Percentiles rank a stretch among this genome's conserved stretches.
phyloP scores from a whole-genome alignment of 371 early-diverging fungal genomes.

The Mucor ambiguus region DNA sequence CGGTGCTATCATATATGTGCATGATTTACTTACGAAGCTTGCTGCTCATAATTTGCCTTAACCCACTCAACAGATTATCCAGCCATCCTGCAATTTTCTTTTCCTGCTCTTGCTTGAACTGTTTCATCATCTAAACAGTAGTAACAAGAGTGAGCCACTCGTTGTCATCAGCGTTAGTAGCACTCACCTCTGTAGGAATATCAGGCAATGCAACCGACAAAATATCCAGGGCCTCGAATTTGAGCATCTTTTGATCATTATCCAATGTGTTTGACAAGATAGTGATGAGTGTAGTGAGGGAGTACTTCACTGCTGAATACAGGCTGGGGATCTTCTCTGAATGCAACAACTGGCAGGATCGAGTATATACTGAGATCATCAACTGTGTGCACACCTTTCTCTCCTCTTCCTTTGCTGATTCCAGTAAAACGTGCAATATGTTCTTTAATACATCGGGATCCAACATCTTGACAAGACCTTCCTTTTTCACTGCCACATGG shows the following conservation, averaged over 20 bases:
- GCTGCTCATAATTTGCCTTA: constrained; percentile 40
- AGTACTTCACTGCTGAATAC: constrained; percentile 35
- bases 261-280: constrained; percentile 31
- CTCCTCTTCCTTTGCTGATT: constrained; percentile 22
- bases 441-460: constrained; percentile 46
- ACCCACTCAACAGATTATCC: constrained; percentile 25
- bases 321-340: constrained; percentile 33
- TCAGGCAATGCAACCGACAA: constrained; percentile 31
- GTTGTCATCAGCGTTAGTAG: not conserved
- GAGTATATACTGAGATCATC: constrained; percentile 20
- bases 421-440: constrained; percentile 25
- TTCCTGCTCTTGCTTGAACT: constrained; percentile 32
- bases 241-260: constrained; percentile 33
- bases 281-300: constrained; percentile 32
- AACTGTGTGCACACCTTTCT: constrained; percentile 28
- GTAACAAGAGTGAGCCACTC: not conserved
- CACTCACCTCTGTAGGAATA: constrained; percentile 31
- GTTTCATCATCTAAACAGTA: constrained; percentile 23
- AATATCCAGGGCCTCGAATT: constrained; percentile 38
- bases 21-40: constrained; percentile 32
- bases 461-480: constrained; percentile 43
- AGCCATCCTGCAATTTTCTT: constrained; percentile 20
- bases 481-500: constrained; percentile 35
- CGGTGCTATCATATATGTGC: not conserved
- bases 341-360: constrained; percentile 31